Evolutionary conservation across 495 filamentous ascomycete genomes (phyloP).

Genomic region (Cercophora samala): DNA sequence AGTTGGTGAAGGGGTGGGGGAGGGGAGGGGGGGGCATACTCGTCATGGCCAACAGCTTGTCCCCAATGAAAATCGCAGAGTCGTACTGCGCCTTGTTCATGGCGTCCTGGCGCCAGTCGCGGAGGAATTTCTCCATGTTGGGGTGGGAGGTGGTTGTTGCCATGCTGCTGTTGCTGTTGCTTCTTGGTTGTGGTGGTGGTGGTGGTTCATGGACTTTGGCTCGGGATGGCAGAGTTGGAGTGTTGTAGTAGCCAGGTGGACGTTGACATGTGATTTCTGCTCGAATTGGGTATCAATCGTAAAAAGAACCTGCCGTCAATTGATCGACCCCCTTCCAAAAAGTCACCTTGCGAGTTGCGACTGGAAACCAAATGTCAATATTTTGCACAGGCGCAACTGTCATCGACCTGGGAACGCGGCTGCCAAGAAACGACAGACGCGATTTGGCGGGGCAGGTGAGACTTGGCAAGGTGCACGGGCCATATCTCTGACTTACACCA

Average conservation of each 20-base stretch:
- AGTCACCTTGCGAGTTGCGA: neutral
- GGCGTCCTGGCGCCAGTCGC: conserved; percentile 90
- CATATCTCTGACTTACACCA: neutral
- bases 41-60: conserved; percentile 92
- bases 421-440: conserved; percentile 11
- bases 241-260: neutral
- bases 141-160: conserved; percentile 10
- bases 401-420: conserved; percentile 11
- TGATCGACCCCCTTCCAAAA: neutral
- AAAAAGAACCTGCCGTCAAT: neutral
- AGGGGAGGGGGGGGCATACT: conserved; percentile 50
- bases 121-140: conserved; percentile 83
- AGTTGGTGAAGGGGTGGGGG: neutral
- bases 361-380: too few species aligned
- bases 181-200: neutral
- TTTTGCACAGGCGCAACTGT: neutral
- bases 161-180: neutral
- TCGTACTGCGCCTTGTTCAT: conserved; percentile 92
- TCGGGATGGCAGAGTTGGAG: neutral
- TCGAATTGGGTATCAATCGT: neutral
- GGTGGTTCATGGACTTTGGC: neutral
- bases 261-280: neutral
- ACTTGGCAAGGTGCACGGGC: neutral
- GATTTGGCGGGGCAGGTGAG: conserved; percentile 17
- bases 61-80: conserved; percentile 90